Evolutionary conservation across 1,139 yeast species (phyloP), one percentile per base, ranked within the genome.

Genomic region (Taphrina communis): DNA sequence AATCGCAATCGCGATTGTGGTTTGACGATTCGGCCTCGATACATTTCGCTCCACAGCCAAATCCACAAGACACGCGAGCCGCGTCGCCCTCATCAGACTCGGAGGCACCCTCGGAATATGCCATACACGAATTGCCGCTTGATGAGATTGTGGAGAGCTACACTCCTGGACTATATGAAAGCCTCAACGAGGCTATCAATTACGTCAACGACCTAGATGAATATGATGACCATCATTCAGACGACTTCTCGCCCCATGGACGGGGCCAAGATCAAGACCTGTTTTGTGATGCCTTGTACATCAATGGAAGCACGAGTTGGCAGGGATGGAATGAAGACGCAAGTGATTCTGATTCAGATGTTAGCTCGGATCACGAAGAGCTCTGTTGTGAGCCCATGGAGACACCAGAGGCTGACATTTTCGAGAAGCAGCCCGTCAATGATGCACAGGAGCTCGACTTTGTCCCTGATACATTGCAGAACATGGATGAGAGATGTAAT

Each of bases 21-120:
- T 9, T 11, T 6, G 42, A 39, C 6, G 11, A 14, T 9, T 9
- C 6, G 2, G 11, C 14, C 14, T 14, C 14, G 14, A 14, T 9
- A 14, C 42, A 39, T 14, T 39, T 6, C 14, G 42, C 14, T 14
- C 48, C 19, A 44, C 17, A 44, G n/a, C 3, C 19, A 44, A 17
- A 44, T n/a, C 9, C 19, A 17, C 48, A n/a, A 14, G 48, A 14
- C 19, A 44, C 3, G 8, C 19, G 48, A 17, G 48, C 12, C 5
- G 48, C 19, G 2, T 44, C 48, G 48, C 19, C 48, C 8, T 14
- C 19, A 1, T 14, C 48, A 12, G 48, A 12, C 19, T 44, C 48
- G 17, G 48, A 44, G 48, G 53, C 53, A 8, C 53, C 53, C 4
- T 50, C 53, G 9, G 53, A 50, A n/a, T 50, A 50, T n/a, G 53